Evolutionary conservation across 768 basidiomycete genomes (phyloP), one percentile per base, ranked within the genome.

Genomic region (Plicaturopsis crispa): DNA sequence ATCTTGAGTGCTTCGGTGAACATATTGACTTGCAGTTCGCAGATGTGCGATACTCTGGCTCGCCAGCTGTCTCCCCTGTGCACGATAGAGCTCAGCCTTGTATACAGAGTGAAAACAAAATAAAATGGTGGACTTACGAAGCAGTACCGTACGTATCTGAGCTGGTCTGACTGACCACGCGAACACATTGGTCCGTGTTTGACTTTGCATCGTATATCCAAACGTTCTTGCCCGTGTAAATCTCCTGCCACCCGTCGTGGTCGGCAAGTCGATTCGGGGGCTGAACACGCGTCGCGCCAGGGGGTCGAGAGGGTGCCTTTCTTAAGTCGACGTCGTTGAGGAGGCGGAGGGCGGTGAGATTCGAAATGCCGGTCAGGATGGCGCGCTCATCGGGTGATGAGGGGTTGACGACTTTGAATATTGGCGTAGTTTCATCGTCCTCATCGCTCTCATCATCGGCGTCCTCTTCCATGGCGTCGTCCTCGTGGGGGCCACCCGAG

Each of bases 21-120:
- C 55, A 86, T 66, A 47, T 72, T 80, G 48, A 80, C 73, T 49
- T 86, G 84, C 24, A 88, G 63, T 55, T 87, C 84, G 43, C 70
- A 73, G 5, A 88, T 72, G 50, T 84, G 82, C 17, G 76, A 63
- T 2, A 69, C 80, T 33, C 78, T 67, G 8, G 80, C 80, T 14
- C 86, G 74, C 84, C 85, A 89, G 48, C 84, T 89, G 50, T 89
- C 86, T 16, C 75, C 86, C 24, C 86, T 89, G 53, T 6, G n/a
- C n/a, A n/a, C n/a, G n/a, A n/a, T n/a, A n/a, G n/a, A n/a, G n/a
- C n/a, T n/a, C n/a, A n/a, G n/a, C n/a, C n/a, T n/a, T n/a, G n/a
- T n/a, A n/a, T n/a, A n/a, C n/a, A n/a, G n/a, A 22, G 20, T 21
- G 30, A 41, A n/a, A 24, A 44, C 52, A 23, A 41, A 37, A 34